Evolutionary conservation across 2,329 filamentous ascomycete genomes (phyloP).

Genomic region (Cryphonectria parasitica): DNA sequence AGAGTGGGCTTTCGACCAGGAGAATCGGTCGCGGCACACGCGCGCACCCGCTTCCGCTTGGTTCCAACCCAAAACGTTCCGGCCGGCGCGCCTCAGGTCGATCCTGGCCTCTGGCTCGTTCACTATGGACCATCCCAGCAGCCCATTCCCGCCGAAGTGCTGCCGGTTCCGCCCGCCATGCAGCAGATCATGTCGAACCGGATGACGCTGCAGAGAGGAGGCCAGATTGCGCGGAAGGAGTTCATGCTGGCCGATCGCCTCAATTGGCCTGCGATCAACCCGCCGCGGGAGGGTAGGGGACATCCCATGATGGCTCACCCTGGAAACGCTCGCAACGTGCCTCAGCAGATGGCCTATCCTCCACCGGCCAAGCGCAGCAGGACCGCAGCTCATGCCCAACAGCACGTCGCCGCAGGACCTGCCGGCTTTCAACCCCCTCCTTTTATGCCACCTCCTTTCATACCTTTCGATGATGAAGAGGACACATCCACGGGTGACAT

Average conservation of each 20-base stretch:
- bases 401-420: constrained; percentile 37
- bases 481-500: constrained; percentile 85
- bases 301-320: constrained; percentile 56
- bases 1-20: constrained; percentile 78
- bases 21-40: constrained; percentile 76
- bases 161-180: constrained; percentile 66
- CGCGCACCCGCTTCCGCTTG: constrained; percentile 84
- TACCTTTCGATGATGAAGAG: constrained; percentile 80
- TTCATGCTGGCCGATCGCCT: constrained; percentile 90
- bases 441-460: constrained; percentile 12
- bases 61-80: constrained; percentile 68
- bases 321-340: constrained; percentile 52
- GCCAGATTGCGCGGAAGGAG: constrained; percentile 84
- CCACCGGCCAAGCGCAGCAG: constrained; percentile 59
- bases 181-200: constrained; percentile 65
- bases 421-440: constrained; percentile 5
- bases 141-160: constrained; percentile 69
- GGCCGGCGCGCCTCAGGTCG: constrained; percentile 70
- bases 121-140: constrained; percentile 82
- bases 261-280: constrained; percentile 86
- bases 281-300: constrained; percentile 59
- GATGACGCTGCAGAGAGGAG: constrained; percentile 71
- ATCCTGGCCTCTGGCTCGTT: constrained; percentile 86
- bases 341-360: constrained; percentile 67
- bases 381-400: constrained; percentile 47